These are phyloP conservation scores for Echria macrotheca DNA, from an alignment of 495 filamentous ascomycete species.

Conservation along the genomic window DNA sequence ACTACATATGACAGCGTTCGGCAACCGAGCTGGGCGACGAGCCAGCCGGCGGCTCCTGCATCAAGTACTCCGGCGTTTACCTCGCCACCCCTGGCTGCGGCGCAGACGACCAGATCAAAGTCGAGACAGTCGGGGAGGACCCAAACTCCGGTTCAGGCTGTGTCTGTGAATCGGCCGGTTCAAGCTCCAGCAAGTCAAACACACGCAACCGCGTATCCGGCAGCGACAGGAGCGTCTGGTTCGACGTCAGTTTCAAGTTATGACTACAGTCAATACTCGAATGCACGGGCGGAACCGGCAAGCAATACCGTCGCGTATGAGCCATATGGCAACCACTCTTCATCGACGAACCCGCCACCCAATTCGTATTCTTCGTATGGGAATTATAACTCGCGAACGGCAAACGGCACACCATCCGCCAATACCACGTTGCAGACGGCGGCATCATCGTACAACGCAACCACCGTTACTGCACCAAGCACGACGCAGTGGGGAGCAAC, in stretches of 20 bases:
- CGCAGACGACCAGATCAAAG: conserved; percentile 7
- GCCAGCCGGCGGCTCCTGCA: too few relatives aligned
- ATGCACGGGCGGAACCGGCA: conserved; percentile 13
- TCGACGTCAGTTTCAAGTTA: conserved; percentile 16
- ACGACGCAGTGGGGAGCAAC: conserved; percentile 22
- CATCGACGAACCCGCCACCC: conserved; percentile 6
- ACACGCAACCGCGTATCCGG: conserved; percentile 4
- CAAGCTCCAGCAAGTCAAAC: too few relatives aligned
- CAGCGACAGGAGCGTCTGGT: conserved; percentile 4
- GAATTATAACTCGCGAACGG: conserved; percentile 15
- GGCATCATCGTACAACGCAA: conserved; percentile 19
- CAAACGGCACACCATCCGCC: too few relatives aligned
- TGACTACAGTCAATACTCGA: conserved; percentile 20
- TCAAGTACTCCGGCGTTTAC: too few relatives aligned
- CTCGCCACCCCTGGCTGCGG: conserved; percentile 9
- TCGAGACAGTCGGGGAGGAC: too few relatives aligned
- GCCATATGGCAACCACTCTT: conserved; percentile 16
- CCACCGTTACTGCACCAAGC: conserved; percentile 13
- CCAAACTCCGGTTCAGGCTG: conserved; percentile 16
- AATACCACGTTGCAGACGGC: conserved; percentile 20
- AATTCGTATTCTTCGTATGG: conserved; percentile 20
- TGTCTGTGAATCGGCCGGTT: too few relatives aligned
- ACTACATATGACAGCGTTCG: conserved; percentile 20
- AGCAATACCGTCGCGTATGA: conserved; percentile 22
- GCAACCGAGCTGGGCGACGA: conserved; percentile 20